phyloP scores from a whole-genome alignment of 2,329 filamentous ascomycete species.

The Fusarium multiceps region DNA sequence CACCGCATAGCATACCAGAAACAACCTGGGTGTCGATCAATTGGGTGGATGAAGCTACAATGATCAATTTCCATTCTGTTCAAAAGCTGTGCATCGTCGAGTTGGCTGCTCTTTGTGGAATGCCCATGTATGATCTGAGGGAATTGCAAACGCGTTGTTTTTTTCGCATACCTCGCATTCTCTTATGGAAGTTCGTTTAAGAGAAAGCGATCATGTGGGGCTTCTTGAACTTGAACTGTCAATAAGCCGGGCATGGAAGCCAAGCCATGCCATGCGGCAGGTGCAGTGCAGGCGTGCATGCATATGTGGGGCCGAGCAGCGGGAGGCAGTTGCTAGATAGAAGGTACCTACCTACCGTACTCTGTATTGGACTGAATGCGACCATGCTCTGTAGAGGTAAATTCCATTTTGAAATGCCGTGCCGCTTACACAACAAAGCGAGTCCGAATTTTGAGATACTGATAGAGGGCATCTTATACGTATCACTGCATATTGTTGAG shows the following conservation, averaged over 20 bases:
- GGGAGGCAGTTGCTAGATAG: constrained; percentile 4
- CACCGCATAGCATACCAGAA: background rate
- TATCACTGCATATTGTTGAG: background rate
- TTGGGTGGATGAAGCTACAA: background rate
- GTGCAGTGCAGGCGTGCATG: constrained; percentile 3
- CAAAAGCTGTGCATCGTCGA: no score
- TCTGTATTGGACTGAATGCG: background rate
- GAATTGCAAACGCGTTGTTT: constrained; percentile 10
- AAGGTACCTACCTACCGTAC: background rate
- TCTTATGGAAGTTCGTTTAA: background rate
- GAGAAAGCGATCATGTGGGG: background rate
- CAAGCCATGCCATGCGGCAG: constrained; percentile 21
- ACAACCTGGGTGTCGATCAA: constrained; percentile 15
- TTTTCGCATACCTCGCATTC: constrained; percentile 31
- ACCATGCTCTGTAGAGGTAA: background rate
- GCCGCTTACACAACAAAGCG: background rate
- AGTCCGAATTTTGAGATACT: constrained; percentile 1
- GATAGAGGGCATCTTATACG: background rate
- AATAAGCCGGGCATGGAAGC: constrained; percentile 2
- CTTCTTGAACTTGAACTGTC: background rate
- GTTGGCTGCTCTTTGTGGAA: background rate
- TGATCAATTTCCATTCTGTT: background rate
- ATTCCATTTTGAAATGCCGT: constrained; percentile 24
- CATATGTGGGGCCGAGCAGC: constrained; percentile 36
- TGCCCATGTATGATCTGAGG: background rate